Evolutionary conservation across 176 grass and related monocot genomes (phyloP).

Genomic region (Tillandsia fasciculata): DNA sequence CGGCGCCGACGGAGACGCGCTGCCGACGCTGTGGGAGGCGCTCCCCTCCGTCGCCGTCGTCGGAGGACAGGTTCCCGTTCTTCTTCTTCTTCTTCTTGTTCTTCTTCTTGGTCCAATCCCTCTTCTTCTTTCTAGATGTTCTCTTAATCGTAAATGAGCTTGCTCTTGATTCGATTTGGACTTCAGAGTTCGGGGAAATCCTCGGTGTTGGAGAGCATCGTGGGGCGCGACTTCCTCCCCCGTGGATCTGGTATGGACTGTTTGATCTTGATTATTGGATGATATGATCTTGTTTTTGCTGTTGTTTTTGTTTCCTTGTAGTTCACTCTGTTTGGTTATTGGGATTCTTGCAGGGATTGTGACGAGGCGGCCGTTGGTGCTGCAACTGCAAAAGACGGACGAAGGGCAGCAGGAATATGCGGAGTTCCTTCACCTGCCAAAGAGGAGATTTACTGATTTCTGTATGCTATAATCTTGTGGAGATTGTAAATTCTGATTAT

Average conservation of each 20-base stretch:
- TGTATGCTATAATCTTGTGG: slow-evolving; percentile 21
- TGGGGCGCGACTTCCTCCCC: slow-evolving; percentile 86
- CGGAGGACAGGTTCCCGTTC: slow-evolving; percentile 55
- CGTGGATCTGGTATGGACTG: slow-evolving; percentile 58
- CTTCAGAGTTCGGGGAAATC: slow-evolving; percentile 87
- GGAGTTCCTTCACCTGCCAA: slow-evolving; percentile 72
- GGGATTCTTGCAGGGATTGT: slow-evolving; percentile 60
- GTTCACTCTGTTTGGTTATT: neutral
- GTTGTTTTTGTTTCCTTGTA: neutral
- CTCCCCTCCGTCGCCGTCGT: slow-evolving; percentile 94
- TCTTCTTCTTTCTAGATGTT: slow-evolving; percentile 1
- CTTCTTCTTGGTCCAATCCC: slow-evolving; percentile 5
- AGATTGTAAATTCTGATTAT: neutral
- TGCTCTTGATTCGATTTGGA: neutral
- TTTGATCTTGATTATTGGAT: neutral
- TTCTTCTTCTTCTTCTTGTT: neutral
- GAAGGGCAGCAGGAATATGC: slow-evolving; percentile 59
- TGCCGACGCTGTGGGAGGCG: slow-evolving; percentile 84
- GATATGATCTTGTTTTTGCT: neutral
- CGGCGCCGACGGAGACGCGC: slow-evolving; percentile 30
- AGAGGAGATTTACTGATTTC: slow-evolving; percentile 66
- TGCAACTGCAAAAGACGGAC: slow-evolving; percentile 79
- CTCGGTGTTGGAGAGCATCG: slow-evolving; percentile 90
- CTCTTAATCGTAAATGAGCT: neutral
- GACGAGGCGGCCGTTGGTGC: slow-evolving; percentile 81